These are phyloP conservation scores for Peniophora sp. DNA, from an alignment of 1,284 basidiomycete genomes.

Conservation along the genomic window DNA sequence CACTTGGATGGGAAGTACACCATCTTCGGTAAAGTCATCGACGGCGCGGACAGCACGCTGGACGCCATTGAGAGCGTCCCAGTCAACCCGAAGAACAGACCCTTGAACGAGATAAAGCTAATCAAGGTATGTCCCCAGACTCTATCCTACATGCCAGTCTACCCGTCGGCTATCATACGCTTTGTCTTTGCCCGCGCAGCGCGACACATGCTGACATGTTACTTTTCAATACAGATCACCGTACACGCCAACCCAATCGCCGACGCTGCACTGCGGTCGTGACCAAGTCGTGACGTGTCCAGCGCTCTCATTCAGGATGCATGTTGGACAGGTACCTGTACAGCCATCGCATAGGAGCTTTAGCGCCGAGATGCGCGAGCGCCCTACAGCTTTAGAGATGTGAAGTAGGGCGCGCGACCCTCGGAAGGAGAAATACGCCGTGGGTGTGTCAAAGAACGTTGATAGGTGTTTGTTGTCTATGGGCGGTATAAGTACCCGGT, in stretches of 20 bases:
- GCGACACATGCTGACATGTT: neutral
- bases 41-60: slow-evolving; percentile 83
- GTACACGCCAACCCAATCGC: slow-evolving; percentile 96
- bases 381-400: too few species aligned
- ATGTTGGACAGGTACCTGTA: too few species aligned
- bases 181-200: neutral
- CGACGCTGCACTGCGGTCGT: slow-evolving; percentile 45
- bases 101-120: slow-evolving; percentile 78
- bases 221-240: slow-evolving; percentile 69
- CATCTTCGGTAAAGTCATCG: slow-evolving; percentile 93
- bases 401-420: too few species aligned
- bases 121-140: slow-evolving; percentile 53
- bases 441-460: too few species aligned
- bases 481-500: too few species aligned
- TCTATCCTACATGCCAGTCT: neutral
- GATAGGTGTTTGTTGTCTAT: too few species aligned
- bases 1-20: slow-evolving; percentile 94
- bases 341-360: neutral
- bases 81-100: slow-evolving; percentile 87
- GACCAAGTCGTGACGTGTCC: too few species aligned
- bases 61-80: slow-evolving; percentile 88
- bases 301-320: too few species aligned
- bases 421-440: too few species aligned
- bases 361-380: too few species aligned
- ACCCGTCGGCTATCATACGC: slow-evolving; percentile 1